These are phyloP conservation scores for Penicillium cosmopolitanum DNA, from an alignment of 495 filamentous ascomycete species.

Conservation along the genomic window DNA sequence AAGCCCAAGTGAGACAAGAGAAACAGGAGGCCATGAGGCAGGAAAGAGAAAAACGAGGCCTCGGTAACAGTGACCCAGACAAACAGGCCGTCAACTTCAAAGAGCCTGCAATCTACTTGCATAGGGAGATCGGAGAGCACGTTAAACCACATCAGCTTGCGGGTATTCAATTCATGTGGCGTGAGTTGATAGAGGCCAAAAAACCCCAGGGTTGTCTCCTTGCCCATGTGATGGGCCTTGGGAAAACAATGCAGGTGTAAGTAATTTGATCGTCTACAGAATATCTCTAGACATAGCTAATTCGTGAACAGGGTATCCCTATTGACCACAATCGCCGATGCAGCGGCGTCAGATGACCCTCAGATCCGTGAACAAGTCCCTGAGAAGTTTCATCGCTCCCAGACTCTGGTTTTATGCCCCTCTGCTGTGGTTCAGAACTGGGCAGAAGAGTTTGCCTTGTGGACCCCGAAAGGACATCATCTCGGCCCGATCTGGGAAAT, in stretches of 20 bases:
- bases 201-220: slow-evolving; percentile 76
- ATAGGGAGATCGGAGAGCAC: slow-evolving; percentile 46
- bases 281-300: neutral
- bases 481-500: slow-evolving; percentile 60
- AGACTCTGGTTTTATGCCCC: slow-evolving; percentile 76
- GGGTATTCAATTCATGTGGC: slow-evolving; percentile 90
- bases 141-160: slow-evolving; percentile 64
- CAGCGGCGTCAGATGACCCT: slow-evolving; percentile 60
- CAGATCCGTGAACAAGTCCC: slow-evolving; percentile 69
- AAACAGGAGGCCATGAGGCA: slow-evolving; percentile 50
- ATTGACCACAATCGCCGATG: slow-evolving; percentile 70
- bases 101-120: slow-evolving; percentile 61
- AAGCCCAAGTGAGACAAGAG: slow-evolving; percentile 51
- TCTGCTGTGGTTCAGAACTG: slow-evolving; percentile 79
- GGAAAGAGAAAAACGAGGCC: slow-evolving; percentile 39
- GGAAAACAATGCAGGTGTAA: slow-evolving; percentile 88
- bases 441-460: slow-evolving; percentile 73
- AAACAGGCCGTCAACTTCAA: slow-evolving; percentile 71
- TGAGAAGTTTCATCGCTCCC: slow-evolving; percentile 56
- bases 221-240: slow-evolving; percentile 91
- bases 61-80: slow-evolving; percentile 41
- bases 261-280: slow-evolving; percentile 23
- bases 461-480: slow-evolving; percentile 55
- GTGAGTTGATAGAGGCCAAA: slow-evolving; percentile 67
- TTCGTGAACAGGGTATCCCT: slow-evolving; percentile 62